These are phyloP conservation scores for Solioccasus polychromus DNA, from an alignment of 768 basidiomycete species.

Conservation along the genomic window DNA sequence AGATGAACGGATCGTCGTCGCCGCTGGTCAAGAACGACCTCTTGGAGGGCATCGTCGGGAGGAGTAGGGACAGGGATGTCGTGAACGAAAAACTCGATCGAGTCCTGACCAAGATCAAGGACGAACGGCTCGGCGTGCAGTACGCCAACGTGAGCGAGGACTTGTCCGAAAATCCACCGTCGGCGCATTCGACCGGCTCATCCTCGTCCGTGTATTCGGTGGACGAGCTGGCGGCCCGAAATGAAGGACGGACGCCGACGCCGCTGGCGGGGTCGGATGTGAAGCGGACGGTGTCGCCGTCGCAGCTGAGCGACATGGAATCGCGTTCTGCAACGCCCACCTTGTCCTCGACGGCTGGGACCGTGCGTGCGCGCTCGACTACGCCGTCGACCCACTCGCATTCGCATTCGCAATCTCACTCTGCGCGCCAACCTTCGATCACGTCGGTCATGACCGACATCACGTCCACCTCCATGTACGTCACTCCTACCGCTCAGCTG, in stretches of 20 bases:
- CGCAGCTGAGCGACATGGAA: conserved; percentile 10
- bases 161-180: conserved; percentile 23
- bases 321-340: conserved; percentile 32
- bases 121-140: conserved; percentile 45
- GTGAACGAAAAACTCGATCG: conserved; percentile 70
- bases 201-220: conserved; percentile 60
- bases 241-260: conserved; percentile 31
- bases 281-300: conserved; percentile 23
- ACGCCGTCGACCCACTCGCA: conserved; percentile 27
- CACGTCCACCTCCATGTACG: conserved; percentile 41
- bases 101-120: conserved; percentile 73
- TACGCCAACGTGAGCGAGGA: conserved; percentile 13
- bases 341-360: conserved; percentile 5
- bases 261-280: conserved; percentile 14
- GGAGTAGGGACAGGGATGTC: conserved; percentile 57
- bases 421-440: conserved; percentile 64
- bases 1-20: conserved; percentile 34
- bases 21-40: conserved; percentile 50
- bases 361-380: conserved; percentile 22
- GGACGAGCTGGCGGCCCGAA: conserved; percentile 32
- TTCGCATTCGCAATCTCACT: conserved; percentile 23
- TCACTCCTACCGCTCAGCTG: conserved; percentile 38
- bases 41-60: conserved; percentile 61
- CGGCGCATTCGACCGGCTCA: conserved; percentile 26
- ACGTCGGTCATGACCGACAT: conserved; percentile 71